These are phyloP conservation scores for Cordyceps tenuipes DNA, from an alignment of 2,329 filamentous ascomycete genomes.

Conservation along the genomic window DNA sequence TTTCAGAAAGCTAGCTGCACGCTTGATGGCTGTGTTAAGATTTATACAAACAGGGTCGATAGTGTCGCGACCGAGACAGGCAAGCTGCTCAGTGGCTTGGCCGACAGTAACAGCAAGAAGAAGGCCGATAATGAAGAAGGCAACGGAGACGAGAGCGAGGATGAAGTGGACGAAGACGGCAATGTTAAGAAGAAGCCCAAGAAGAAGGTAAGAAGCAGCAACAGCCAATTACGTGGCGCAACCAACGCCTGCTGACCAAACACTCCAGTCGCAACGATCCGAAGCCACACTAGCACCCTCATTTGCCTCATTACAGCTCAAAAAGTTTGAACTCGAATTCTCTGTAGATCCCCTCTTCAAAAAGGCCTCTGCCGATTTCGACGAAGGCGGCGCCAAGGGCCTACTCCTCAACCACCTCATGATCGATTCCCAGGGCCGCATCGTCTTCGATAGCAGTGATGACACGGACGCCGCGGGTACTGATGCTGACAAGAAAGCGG, in stretches of 20 bases:
- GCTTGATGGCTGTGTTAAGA: conserved; percentile 95
- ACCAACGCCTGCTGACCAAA: not conserved
- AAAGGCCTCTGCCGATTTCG: conserved; percentile 95
- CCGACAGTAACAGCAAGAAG: conserved; percentile 75
- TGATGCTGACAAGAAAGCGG: conserved; percentile 40
- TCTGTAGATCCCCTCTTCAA: conserved; percentile 98
- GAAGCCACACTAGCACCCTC: conserved; percentile 89
- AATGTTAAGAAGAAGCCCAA: conserved; percentile 54
- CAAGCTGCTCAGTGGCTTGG: conserved; percentile 85
- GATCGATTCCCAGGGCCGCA: conserved; percentile 83
- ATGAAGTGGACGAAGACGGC: conserved; percentile 56
- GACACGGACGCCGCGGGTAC: conserved; percentile 93
- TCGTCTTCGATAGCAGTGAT: conserved; percentile 97
- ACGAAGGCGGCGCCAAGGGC: conserved; percentile 94
- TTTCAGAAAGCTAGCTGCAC: conserved; percentile 98
- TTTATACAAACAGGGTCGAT: conserved; percentile 96
- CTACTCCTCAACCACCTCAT: conserved; percentile 92
- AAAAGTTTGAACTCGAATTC: conserved; percentile 97
- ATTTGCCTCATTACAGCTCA: conserved; percentile 81
- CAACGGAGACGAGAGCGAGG: conserved; percentile 59
- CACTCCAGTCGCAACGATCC: conserved; percentile 54
- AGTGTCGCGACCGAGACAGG: conserved; percentile 97
- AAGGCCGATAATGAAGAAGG: conserved; percentile 57
- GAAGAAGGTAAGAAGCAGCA: conserved; percentile 56
- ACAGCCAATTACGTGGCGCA: not conserved